Conservation (phyloP, 768 basidiomycete species). For the Chiua virens region DNA sequence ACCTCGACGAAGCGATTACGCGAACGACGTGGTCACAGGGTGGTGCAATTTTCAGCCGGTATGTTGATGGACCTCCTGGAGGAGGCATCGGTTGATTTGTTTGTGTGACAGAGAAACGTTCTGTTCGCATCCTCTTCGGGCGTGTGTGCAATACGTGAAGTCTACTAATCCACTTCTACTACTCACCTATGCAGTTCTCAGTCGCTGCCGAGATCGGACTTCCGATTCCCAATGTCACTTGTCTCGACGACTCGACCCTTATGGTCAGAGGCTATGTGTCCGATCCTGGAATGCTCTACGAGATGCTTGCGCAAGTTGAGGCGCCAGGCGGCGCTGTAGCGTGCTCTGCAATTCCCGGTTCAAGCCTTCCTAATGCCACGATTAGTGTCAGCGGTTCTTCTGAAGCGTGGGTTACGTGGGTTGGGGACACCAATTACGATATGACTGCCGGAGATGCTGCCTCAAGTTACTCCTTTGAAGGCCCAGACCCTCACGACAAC, state of each 20-base stretch:
- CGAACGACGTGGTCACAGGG: constrained; percentile 61
- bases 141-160: constrained; percentile 61
- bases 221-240: constrained; percentile 59
- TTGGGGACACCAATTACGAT: constrained; percentile 71
- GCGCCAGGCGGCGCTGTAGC: constrained; percentile 31
- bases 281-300: constrained; percentile 68
- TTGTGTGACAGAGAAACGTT: constrained; percentile 46
- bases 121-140: constrained; percentile 63
- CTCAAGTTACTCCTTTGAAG: constrained; percentile 61
- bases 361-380: constrained; percentile 43
- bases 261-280: constrained; percentile 49
- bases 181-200: constrained; percentile 50
- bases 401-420: constrained; percentile 69
- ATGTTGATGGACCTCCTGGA: not conserved
- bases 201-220: constrained; percentile 45
- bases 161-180: constrained; percentile 35
- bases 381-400: constrained; percentile 45
- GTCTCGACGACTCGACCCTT: constrained; percentile 55
- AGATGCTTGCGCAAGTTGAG: constrained; percentile 54
- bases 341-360: constrained; percentile 33
- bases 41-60: constrained; percentile 51
- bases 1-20: constrained; percentile 61
- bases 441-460: constrained; percentile 58
- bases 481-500: constrained; percentile 54
- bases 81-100: not conserved